Evolutionary conservation across 768 basidiomycete genomes (phyloP).

Genomic region (Dentipellis sp.): DNA sequence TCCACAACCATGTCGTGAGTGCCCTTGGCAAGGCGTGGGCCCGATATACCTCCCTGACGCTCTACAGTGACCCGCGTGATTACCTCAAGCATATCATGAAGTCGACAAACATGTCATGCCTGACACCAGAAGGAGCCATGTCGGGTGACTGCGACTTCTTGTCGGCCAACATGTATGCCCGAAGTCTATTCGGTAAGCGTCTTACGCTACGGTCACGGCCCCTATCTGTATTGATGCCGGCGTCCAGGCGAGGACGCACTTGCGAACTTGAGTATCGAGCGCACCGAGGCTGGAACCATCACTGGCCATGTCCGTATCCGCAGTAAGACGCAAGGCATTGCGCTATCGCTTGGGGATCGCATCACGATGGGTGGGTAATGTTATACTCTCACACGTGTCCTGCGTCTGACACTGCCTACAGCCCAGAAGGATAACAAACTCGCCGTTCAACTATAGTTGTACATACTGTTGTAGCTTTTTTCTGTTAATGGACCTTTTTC

Average conservation of each 20-base stretch:
- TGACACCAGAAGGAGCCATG: constrained; percentile 81
- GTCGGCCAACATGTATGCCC: constrained; percentile 93
- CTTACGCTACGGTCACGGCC: not conserved
- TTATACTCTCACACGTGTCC: not conserved
- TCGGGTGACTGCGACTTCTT: constrained; percentile 97
- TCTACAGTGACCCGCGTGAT: constrained; percentile 64
- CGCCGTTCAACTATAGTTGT: constrained; percentile 16
- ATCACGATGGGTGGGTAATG: constrained; percentile 51
- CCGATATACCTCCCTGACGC: not conserved
- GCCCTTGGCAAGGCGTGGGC: constrained; percentile 2
- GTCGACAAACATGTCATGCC: constrained; percentile 94
- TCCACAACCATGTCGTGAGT: constrained; percentile 74
- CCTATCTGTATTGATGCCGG: not conserved
- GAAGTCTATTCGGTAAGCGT: constrained; percentile 79
- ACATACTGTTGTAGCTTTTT: not conserved
- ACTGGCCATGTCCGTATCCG: constrained; percentile 93
- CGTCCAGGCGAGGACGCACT: constrained; percentile 84
- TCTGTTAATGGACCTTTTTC: not conserved
- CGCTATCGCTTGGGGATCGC: constrained; percentile 85
- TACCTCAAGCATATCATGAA: constrained; percentile 95
- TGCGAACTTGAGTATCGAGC: constrained; percentile 90
- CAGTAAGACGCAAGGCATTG: constrained; percentile 97
- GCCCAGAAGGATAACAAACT: constrained; percentile 36
- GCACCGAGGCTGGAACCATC: constrained; percentile 71
- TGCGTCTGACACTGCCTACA: constrained; percentile 14